phyloP scores from a whole-genome alignment of 116 monocot genomes.

The Phalaenopsis hybrid region DNA sequence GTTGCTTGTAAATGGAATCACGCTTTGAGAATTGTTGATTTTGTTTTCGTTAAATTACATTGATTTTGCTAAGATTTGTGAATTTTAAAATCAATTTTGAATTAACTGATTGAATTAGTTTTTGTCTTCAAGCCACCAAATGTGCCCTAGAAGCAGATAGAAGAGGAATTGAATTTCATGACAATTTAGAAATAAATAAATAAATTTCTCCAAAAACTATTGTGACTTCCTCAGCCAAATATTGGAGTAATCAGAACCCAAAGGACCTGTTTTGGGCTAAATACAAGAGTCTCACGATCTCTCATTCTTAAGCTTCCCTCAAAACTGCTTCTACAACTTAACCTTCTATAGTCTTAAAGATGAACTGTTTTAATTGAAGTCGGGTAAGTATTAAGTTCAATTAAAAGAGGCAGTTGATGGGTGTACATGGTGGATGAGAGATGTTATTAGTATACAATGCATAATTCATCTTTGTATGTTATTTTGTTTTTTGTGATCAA shows the following conservation, averaged over 20 bases:
- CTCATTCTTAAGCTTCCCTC: not conserved
- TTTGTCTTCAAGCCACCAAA: not conserved
- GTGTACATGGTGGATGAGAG: not conserved
- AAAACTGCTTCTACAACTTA: not conserved
- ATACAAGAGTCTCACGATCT: not conserved
- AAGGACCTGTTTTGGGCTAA: not conserved
- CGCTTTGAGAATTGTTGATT: not conserved
- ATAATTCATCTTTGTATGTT: not conserved
- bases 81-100: not conserved
- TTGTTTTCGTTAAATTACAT: too few relatives aligned
- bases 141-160: not conserved
- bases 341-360: not conserved
- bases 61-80: not conserved
- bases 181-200: conserved; percentile 1
- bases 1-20: not conserved
- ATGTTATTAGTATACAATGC: not conserved
- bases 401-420: not conserved
- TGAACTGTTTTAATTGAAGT: not conserved
- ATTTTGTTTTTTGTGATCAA: not conserved
- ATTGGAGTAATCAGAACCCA: not conserved
- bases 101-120: not conserved
- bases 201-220: not conserved
- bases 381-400: not conserved
- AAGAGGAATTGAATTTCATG: conserved; percentile 4
- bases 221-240: too few relatives aligned